A percentile compares a stretch with the other conserved stretches of the same genome.
phyloP scores from a whole-genome alignment of 2,329 filamentous ascomycete species.

The Neobulgaria alba region DNA sequence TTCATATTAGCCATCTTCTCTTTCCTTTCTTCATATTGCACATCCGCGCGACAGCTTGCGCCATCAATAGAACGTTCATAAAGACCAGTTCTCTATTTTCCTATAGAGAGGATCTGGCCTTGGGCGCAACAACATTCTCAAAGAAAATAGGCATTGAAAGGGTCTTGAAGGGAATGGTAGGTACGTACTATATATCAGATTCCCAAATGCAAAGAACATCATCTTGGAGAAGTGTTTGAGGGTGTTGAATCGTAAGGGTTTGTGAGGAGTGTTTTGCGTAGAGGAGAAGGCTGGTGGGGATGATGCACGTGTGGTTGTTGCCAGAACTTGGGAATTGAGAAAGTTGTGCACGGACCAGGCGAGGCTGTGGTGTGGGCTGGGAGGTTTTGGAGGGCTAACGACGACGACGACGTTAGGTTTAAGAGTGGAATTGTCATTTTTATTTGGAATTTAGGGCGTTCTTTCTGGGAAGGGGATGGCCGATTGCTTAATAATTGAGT shows the following conservation, averaged over 20 bases:
- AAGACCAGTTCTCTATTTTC: too few relatives aligned
- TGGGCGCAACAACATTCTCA: too few relatives aligned
- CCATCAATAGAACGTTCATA: too few relatives aligned
- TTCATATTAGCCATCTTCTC: too few relatives aligned
- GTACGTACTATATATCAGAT: conserved; percentile 61
- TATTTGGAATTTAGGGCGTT: too few relatives aligned
- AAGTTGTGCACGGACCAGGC: conserved; percentile 15
- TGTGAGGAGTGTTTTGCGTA: not conserved
- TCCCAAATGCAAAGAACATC: conserved; percentile 61
- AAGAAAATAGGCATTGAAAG: too few relatives aligned
- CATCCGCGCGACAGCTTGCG: too few relatives aligned
- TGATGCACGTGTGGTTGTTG: conserved; percentile 9
- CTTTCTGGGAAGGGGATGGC: too few relatives aligned
- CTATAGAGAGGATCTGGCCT: not conserved
- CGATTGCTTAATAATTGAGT: too few relatives aligned
- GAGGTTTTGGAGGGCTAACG: not conserved
- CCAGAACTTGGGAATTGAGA: conserved; percentile 4
- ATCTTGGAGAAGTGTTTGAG: conserved; percentile 36
- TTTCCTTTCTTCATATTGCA: too few relatives aligned
- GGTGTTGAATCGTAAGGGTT: not conserved
- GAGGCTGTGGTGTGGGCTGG: conserved; percentile 10
- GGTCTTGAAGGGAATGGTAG: not conserved
- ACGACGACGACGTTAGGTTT: too few relatives aligned
- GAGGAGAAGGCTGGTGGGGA: not conserved
- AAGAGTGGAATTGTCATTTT: too few relatives aligned